Percentiles rank a stretch among this genome's conserved stretches.
Conservation (phyloP, 2,329 filamentous ascomycete genomes). For the Calonectria multiphialidica region DNA sequence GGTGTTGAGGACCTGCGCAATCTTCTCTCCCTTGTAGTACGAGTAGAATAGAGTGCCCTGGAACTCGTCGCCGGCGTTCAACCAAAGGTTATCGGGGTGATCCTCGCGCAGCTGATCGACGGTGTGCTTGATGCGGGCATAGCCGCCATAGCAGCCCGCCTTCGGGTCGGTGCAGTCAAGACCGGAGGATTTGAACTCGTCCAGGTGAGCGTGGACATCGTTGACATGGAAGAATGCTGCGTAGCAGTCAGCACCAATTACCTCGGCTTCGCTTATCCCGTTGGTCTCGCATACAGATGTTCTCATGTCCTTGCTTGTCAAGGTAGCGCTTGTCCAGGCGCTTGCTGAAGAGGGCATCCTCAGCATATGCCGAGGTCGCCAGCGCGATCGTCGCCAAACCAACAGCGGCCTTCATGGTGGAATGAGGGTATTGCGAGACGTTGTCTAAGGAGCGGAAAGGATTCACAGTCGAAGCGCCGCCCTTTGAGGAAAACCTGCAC, state of each 20-base stretch:
- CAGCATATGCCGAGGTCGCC: conserved; percentile 46
- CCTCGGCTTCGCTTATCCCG: neutral
- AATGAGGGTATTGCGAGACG: neutral
- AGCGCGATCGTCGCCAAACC: conserved; percentile 41
- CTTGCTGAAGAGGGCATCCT: conserved; percentile 63
- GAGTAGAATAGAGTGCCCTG: conserved; percentile 77
- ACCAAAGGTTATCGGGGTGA: conserved; percentile 71
- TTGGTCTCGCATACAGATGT: conserved; percentile 56
- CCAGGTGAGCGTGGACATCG: conserved; percentile 76
- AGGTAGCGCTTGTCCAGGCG: conserved; percentile 62
- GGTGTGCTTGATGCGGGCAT: conserved; percentile 72
- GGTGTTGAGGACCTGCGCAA: conserved; percentile 74
- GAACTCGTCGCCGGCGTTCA: conserved; percentile 78
- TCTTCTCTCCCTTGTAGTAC: conserved; percentile 76
- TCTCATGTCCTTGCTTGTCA: conserved; percentile 63
- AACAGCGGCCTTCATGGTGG: conserved; percentile 39
- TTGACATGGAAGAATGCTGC: conserved; percentile 76
- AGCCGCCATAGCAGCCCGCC: conserved; percentile 73
- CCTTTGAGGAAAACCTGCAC: neutral
- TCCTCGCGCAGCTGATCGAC: conserved; percentile 67
- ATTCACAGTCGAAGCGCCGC: neutral
- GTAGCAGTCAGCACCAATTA: neutral
- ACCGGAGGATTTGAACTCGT: conserved; percentile 71
- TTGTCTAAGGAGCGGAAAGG: neutral
- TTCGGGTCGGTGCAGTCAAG: conserved; percentile 70